Conservation (phyloP, 176 grass and related monocot species). For the Triticum monococcum region DNA sequence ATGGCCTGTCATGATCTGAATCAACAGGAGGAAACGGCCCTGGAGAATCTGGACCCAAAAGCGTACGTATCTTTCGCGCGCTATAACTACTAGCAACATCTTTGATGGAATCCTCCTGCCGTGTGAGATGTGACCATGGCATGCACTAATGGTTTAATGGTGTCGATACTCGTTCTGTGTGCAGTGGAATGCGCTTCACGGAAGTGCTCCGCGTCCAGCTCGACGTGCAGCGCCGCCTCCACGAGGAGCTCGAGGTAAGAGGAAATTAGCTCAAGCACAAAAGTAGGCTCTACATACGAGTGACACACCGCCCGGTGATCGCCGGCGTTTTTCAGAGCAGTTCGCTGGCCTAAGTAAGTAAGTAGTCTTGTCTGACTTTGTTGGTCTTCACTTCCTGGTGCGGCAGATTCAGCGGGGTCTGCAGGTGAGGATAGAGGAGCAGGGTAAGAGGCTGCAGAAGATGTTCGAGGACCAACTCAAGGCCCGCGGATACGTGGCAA, state of each 20-base stretch:
- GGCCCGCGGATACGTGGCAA: no score
- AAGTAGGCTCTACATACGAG: no score
- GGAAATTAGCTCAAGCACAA: no score
- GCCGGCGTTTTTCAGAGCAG: no score
- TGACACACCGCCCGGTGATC: no score
- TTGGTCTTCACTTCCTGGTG: no score
- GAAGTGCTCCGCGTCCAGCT: slow-evolving; percentile 71
- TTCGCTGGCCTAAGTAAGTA: no score
- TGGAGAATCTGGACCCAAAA: slow-evolving; percentile 45
- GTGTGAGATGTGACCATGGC: neutral
- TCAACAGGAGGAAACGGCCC: slow-evolving; percentile 39
- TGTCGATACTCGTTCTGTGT: neutral
- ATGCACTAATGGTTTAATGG: neutral
- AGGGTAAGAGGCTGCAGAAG: slow-evolving; percentile 64
- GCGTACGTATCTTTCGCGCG: neutral
- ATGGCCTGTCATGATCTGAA: neutral
- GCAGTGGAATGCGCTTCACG: slow-evolving; percentile 53
- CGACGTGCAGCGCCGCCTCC: slow-evolving; percentile 73
- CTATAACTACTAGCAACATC: neutral
- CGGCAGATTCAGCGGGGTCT: slow-evolving; percentile 49
- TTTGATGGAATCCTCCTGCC: neutral
- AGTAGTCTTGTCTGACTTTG: no score
- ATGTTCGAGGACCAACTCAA: slow-evolving; percentile 83
- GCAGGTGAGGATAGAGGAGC: slow-evolving; percentile 5
- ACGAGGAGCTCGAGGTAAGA: slow-evolving; percentile 77